Evolutionary conservation across 768 basidiomycete genomes (phyloP), one percentile per base, ranked within the genome.

Genomic region (Naganishia vaughanmartiniae): DNA sequence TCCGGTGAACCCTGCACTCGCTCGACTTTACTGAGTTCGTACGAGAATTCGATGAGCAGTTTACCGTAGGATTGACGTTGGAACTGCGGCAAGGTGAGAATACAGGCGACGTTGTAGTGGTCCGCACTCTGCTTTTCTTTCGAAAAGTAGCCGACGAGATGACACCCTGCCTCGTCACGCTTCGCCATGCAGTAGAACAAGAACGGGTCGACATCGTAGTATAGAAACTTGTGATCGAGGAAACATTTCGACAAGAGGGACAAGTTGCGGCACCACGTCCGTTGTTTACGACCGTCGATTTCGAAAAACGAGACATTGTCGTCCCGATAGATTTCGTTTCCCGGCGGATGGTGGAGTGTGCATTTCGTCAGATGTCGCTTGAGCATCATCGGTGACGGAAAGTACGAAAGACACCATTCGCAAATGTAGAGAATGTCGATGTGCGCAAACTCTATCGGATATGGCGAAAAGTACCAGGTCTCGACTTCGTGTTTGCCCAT

Each of bases 391-490:
- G 86, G 86, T 17, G 92, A 92, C 34, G 91, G 90, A 82, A 89
- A 97, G 84, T 90, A 99, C 42, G 88, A 89, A 56, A 98, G 86
- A 81, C 96, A 99, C 84, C 95, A 95, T 83, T 99, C 95, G 88
- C 96, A 99, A 79, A 99, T 88, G 85, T 94, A 98, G 54, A 99
- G 86, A 72, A 94, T 84, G 24, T 94, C 93, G 31, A 95, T 87
- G 82, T 98, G 91, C 54, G 96, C 93, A 83, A 92, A 98, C 83
- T 98, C 96, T 83, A 92, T 90, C 14, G 96, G 96, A 83, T 98
- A 99, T 28, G 96, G 96, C 77, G 91, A 93, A 85, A 98, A 98
- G 83, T 99, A 99, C 96, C 96, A 99, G n/a, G 96, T 90, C 76
- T 99, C 96, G 75, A 99, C 92, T 83, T 96, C 92, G 84, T 96